Evolutionary conservation across 2,329 filamentous ascomycete species (phyloP), one percentile per base, ranked within the genome.

Genomic region (Pseudocercospora fijiensis): DNA sequence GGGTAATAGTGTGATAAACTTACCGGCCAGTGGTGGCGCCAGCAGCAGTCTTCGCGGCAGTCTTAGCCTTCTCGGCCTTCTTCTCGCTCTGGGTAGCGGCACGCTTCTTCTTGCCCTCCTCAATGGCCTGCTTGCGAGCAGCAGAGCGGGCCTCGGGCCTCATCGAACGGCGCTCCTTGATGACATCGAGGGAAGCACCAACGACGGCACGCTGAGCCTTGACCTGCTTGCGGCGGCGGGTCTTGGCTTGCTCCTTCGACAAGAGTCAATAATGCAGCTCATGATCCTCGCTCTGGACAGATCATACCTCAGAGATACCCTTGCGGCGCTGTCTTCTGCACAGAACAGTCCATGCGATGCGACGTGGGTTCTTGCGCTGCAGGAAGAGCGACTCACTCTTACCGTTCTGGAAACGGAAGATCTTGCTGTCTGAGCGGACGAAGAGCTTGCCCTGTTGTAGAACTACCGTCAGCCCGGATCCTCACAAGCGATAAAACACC

Each of bases 391-490:
- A 96, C 86, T 99, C 95, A 84, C 92, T 94, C 87, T 99, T 99
- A 86, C 95, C 92, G 85, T 96, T 97, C 85, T 96, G 92, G 91
- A 99, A 99, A 81, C 95, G 93, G 91, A 99, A 99, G 87, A 98
- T 89, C 88, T 98, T 99, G 92, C 91, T 96, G 88, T 99, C 95
- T 81, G 94, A 93, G 84, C 95, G 92, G 88, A 99, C 86, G 86
- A 94, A 99, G 86, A 99, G 90, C 88, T 98, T 98, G 86, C 95
- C 95, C 95, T 98, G 80, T 79, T 57, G n/a, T 58, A 55, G 43
- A 62, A 65, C 59, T 64, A 64, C 67, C 59, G 65, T 67, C 65
- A 66, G 64, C 65, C 65, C 61, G 62, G 57, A 60, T 64, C 62
- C 62, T 45, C 49, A 64, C 64, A 66, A 66, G 64, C 63, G 65